Evolutionary conservation across 2,329 filamentous ascomycete genomes (phyloP), one percentile per base, ranked within the genome.

Genomic region (Penicillium sp.): DNA sequence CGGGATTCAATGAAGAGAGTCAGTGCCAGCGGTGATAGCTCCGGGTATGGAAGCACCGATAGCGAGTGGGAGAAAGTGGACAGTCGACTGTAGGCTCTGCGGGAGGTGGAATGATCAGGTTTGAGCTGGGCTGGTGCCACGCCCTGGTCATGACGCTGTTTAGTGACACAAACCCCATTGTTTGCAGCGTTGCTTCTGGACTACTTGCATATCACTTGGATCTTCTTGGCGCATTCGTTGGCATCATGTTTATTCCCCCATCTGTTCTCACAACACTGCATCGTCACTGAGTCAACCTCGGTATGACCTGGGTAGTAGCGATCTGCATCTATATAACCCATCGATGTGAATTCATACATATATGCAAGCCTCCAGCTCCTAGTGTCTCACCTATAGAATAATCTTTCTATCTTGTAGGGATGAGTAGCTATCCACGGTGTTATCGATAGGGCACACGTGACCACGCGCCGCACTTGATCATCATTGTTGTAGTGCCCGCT

Each of bases 31-130:
- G 72, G 71, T 39, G 72, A 72, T 36, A 72, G 59, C 36, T 70
- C 67, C n/a, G 74, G 72, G 8, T 74, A 77, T 47, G 56, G 73
- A 45, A 90, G 87, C 65, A 95, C 89, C 3, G 90, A 96, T 68
- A 90, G 90, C 57, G 90, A 96, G 67, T 96, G 90, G 90, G 90
- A 95, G 71, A 93, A 92, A 72, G 84, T 96, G 14, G 54, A 56
- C 16, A 51, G 43, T 41, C 34, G 38, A 32, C 16, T 22, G 5
- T 22, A 22, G 18, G 18, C 9, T 9, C 9, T 22, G 43, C 41
- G 14, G n/a, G n/a, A n/a, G n/a, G n/a, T n/a, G n/a, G n/a, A n/a
- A n/a, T n/a, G n/a, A n/a, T n/a, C n/a, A n/a, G n/a, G n/a, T n/a
- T n/a, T n/a, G n/a, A n/a, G n/a, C n/a, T n/a, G n/a, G n/a, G n/a